Base-by-base conservation (phyloP, 805 yeast genomes). In the Candida multigemmis region DNA sequence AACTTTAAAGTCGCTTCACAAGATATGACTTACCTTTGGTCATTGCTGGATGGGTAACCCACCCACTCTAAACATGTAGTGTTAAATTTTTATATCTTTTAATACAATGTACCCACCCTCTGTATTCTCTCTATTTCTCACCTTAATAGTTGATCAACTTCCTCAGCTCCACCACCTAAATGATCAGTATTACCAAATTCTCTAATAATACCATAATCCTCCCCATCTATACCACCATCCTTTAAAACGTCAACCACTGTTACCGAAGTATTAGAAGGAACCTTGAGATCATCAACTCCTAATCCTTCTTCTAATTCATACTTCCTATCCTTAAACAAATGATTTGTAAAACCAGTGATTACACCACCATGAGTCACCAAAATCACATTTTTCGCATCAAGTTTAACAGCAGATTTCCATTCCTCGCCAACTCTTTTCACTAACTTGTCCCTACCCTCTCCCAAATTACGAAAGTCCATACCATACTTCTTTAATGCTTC, bases 321-420 rank as follows among this genome's bases (percentile, higher is more conserved):
- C 8, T 47, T 41, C 16, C 43, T 39, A 13, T 56, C 62, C 4
- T 48, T 41, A 25, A 71, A 52, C 22, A 79, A 53, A 45, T 74
- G 61, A 33, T 68, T 67, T 21, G 71, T 45, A 19, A 77, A 63
- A 16, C 74, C 68, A 24, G 83, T 68, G 11, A 84, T 75, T 2
- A 80, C 79, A 6, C 94, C 94, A 12, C 94, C 94, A 47, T 84
- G 94, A 9, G 85, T 72, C 31, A 84, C 71, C 12, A 82, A 33
- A 9, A 76, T 56, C 2, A 79, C 65, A 39, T 80, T 81, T 26
- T 50, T 52, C 30, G 51, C 44, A 14, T 50, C 49, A 2, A 53
- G 42, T 0, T 37, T 38, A 3, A 48, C 40, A 3, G 67, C 50
- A 15, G 54, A 56, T 7, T 58, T 52, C 59, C 79, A 66, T 26